phyloP scores from a whole-genome alignment of 2,329 filamentous ascomycete species.

The Colletotrichum incanum region DNA sequence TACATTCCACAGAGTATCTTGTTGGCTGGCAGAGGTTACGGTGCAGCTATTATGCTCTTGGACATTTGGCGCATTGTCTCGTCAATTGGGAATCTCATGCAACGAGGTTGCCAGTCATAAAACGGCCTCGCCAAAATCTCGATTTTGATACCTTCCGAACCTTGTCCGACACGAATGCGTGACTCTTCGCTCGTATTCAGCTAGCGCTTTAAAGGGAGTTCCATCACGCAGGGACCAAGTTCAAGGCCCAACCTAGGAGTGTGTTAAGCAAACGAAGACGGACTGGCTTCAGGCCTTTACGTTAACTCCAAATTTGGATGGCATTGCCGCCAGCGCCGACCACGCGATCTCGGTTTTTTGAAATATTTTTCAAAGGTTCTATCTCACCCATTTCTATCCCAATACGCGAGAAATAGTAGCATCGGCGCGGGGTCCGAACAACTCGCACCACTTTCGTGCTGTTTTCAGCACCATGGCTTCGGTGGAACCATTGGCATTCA shows the following conservation, averaged over 20 bases:
- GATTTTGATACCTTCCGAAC: neutral
- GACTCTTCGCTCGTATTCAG: neutral
- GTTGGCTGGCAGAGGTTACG: neutral
- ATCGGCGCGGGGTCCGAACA: conserved; percentile 16
- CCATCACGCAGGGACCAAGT: neutral
- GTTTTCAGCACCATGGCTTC: conserved; percentile 53
- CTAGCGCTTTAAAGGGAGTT: neutral
- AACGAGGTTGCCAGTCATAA: neutral
- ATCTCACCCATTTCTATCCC: neutral
- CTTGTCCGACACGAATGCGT: neutral
- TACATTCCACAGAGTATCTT: neutral
- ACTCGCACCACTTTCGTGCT: conserved; percentile 53
- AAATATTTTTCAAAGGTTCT: conserved; percentile 7
- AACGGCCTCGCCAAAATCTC: neutral
- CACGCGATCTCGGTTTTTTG: neutral
- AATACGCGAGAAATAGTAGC: neutral
- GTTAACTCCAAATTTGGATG: conserved; percentile 16
- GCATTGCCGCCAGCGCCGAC: conserved; percentile 21
- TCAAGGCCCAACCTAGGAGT: conserved; percentile 32
- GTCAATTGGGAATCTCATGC: neutral
- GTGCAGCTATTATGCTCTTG: neutral
- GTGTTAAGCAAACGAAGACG: conserved; percentile 6
- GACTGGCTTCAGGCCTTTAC: neutral
- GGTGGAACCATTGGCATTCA: conserved; percentile 44
- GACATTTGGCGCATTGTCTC: neutral